These are phyloP conservation scores for Trametes sanguinea DNA, from an alignment of 768 basidiomycete species.

Conservation along the genomic window DNA sequence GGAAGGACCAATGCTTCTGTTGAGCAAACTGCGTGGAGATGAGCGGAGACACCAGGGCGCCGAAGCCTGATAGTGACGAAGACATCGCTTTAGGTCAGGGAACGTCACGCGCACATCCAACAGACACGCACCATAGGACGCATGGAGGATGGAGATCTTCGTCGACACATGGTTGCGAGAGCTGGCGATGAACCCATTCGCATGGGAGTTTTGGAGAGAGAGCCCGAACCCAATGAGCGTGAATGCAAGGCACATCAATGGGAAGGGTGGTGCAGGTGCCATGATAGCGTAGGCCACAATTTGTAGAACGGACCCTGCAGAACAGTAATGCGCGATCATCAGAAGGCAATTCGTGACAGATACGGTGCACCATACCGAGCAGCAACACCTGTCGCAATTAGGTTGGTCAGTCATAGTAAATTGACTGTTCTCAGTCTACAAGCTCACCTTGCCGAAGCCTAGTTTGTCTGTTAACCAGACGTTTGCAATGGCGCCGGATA, in stretches of 20 bases:
- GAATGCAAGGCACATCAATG: constrained; percentile 55
- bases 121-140: constrained; percentile 63
- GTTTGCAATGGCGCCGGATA: constrained; percentile 51
- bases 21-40: constrained; percentile 81
- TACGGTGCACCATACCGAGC: neutral
- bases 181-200: constrained; percentile 67
- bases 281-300: constrained; percentile 55
- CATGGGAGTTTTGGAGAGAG: constrained; percentile 62
- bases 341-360: neutral
- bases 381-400: neutral
- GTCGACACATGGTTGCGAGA: constrained; percentile 53
- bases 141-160: constrained; percentile 72
- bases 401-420: neutral
- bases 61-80: constrained; percentile 62
- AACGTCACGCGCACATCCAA: too few species aligned
- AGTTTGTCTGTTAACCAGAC: constrained; percentile 47
- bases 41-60: constrained; percentile 71
- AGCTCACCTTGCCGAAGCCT: constrained; percentile 51
- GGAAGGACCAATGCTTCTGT: constrained; percentile 69
- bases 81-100: too few species aligned
- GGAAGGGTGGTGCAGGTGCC: constrained; percentile 61
- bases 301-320: constrained; percentile 54
- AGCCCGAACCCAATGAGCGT: constrained; percentile 51
- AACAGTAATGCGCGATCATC: neutral
- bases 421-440: too few species aligned